Evolutionary conservation across 352 stramenopile genomes (phyloP).

Genomic region (Phytophthora syringae): DNA sequence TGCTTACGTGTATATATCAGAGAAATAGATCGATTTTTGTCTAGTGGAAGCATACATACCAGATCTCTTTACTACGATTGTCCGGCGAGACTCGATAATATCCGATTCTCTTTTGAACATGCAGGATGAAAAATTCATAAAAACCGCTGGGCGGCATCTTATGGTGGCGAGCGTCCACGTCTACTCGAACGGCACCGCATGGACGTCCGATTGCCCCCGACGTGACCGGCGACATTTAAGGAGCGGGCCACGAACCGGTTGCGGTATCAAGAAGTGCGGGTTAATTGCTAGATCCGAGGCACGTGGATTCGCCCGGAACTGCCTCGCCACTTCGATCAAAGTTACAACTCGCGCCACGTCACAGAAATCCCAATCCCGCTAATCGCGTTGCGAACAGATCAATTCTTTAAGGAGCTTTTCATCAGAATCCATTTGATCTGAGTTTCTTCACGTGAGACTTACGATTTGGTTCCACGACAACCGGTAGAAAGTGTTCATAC

Average conservation of each 20-base stretch:
- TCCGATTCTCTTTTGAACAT: no score
- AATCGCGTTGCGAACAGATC: neutral
- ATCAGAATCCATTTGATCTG: neutral
- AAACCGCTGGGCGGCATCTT: neutral
- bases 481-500: no score
- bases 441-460: neutral
- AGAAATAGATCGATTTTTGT: no score
- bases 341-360: neutral
- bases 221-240: conserved; percentile 20
- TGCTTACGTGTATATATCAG: neutral
- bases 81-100: no score
- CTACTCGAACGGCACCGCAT: conserved; percentile 17
- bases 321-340: no score
- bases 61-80: no score
- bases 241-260: conserved; percentile 1
- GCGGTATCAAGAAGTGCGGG: neutral
- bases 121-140: no score
- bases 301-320: neutral
- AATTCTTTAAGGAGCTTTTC: conserved; percentile 6
- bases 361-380: neutral
- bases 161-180: conserved; percentile 11
- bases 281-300: conserved; percentile 2
- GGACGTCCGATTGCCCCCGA: neutral
- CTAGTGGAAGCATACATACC: no score
- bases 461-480: no score